Evolutionary conservation across 2,329 filamentous ascomycete genomes (phyloP).

Genomic region (Aspergillus sp.): DNA sequence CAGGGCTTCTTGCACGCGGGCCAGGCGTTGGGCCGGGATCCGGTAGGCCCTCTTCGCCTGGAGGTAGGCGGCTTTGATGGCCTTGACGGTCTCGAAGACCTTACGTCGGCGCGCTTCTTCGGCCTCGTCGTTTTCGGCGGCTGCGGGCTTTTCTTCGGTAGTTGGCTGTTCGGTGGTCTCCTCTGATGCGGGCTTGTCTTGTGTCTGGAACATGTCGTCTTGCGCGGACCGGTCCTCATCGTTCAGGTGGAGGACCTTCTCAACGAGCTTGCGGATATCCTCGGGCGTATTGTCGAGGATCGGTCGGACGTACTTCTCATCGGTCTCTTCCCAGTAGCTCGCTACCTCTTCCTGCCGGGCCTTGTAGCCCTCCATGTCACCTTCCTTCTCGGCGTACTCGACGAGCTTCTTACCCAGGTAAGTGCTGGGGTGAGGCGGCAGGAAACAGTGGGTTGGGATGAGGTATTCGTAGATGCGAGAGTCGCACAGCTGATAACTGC

Average conservation of each 20-base stretch:
- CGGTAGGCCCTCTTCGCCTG: constrained; percentile 83
- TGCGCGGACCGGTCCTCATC: constrained; percentile 40
- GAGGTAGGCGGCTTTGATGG: constrained; percentile 80
- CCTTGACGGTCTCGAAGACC: constrained; percentile 67
- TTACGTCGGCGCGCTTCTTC: constrained; percentile 43
- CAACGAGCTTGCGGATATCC: constrained; percentile 42
- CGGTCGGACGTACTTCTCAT: constrained; percentile 77
- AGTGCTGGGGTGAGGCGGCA: constrained; percentile 88
- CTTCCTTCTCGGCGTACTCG: constrained; percentile 73
- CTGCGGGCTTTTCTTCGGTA: constrained; percentile 8
- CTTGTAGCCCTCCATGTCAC: constrained; percentile 68
- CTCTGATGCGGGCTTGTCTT: constrained; percentile 16
- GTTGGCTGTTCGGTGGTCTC: not conserved
- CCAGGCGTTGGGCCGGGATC: constrained; percentile 69
- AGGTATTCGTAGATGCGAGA: constrained; percentile 97
- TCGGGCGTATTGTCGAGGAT: constrained; percentile 53
- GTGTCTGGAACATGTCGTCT: constrained; percentile 17
- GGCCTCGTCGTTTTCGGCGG: not conserved
- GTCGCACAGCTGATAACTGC: constrained; percentile 91
- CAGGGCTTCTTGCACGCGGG: constrained; percentile 74
- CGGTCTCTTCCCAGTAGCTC: constrained; percentile 79
- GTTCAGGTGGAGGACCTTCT: constrained; percentile 42
- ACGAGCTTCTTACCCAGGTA: constrained; percentile 81
- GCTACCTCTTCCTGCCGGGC: constrained; percentile 74
- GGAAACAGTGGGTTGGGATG: constrained; percentile 86